Conservation (phyloP, 139 green algal genomes). For the Dunaliella sp. region DNA sequence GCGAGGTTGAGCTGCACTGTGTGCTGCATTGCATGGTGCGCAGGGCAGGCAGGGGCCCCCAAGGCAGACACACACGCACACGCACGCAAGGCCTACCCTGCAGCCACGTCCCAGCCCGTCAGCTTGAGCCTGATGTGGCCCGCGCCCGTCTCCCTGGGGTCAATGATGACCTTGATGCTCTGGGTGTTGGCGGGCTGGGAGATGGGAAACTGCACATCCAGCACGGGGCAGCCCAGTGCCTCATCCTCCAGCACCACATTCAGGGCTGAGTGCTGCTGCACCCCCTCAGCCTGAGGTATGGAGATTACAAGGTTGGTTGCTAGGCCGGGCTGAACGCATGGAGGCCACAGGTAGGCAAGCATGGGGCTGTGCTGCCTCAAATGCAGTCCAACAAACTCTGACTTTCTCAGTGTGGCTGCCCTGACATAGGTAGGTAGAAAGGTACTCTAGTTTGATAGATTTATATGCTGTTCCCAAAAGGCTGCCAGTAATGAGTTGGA, state of each 20-base stretch:
- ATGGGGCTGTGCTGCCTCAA: too few relatives aligned
- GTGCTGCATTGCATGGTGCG: too few relatives aligned
- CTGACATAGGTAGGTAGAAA: too few relatives aligned
- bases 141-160: not conserved
- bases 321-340: not conserved
- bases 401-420: too few relatives aligned
- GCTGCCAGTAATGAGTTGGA: too few relatives aligned
- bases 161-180: not conserved
- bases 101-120: not conserved
- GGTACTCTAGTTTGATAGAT: too few relatives aligned
- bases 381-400: too few relatives aligned
- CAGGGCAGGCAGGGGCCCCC: too few relatives aligned
- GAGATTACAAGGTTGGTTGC: not conserved
- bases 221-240: not conserved
- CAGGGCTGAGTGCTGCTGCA: not conserved
- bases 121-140: not conserved
- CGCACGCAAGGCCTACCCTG: too few relatives aligned
- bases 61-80: too few relatives aligned
- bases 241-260: not conserved
- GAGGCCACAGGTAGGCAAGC: not conserved
- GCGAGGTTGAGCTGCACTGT: too few relatives aligned
- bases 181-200: not conserved
- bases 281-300: not conserved
- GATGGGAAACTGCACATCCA: not conserved
- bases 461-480: too few relatives aligned